These are phyloP conservation scores for Colletotrichum noveboracense DNA, from an alignment of 2,329 filamentous ascomycete species.

Conservation along the genomic window DNA sequence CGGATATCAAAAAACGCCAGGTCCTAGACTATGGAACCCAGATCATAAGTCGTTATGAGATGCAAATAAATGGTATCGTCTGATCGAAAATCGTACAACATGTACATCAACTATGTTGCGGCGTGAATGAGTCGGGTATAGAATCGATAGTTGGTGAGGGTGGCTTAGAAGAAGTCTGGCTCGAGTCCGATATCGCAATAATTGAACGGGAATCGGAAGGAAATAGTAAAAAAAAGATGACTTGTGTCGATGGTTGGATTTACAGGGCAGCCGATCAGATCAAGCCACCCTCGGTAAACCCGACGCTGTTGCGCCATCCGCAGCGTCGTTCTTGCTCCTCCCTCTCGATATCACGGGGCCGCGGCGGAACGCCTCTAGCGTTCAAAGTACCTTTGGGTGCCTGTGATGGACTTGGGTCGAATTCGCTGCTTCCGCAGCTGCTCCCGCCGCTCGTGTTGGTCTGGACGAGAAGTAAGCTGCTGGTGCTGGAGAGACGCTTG, in stretches of 20 bases:
- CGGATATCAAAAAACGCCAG: conserved; percentile 19
- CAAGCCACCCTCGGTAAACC: conserved; percentile 61
- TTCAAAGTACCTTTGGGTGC: conserved; percentile 34
- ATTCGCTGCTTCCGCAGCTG: conserved; percentile 53
- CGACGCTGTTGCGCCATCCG: conserved; percentile 62
- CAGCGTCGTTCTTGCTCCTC: conserved; percentile 51
- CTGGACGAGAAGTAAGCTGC: conserved; percentile 64
- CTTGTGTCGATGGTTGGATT: neutral
- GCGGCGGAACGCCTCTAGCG: conserved; percentile 33
- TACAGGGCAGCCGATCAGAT: conserved; percentile 40
- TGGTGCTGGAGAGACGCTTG: conserved; percentile 65
- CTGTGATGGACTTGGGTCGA: conserved; percentile 43
- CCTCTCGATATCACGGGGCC: conserved; percentile 38
- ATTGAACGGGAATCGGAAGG: neutral
- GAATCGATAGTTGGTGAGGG: neutral
- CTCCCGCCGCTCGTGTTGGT: conserved; percentile 57
- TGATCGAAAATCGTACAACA: conserved; percentile 20
- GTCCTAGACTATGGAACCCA: conserved; percentile 3
- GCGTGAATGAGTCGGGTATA: conserved; percentile 13
- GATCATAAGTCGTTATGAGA: conserved; percentile 23
- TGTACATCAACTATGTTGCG: conserved; percentile 3
- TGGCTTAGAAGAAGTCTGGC: neutral
- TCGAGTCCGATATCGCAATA: neutral
- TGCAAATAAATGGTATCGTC: conserved; percentile 19
- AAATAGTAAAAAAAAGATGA: neutral